Evolutionary conservation across 805 yeast genomes (phyloP).

Genomic region (Torulaspora indica): DNA sequence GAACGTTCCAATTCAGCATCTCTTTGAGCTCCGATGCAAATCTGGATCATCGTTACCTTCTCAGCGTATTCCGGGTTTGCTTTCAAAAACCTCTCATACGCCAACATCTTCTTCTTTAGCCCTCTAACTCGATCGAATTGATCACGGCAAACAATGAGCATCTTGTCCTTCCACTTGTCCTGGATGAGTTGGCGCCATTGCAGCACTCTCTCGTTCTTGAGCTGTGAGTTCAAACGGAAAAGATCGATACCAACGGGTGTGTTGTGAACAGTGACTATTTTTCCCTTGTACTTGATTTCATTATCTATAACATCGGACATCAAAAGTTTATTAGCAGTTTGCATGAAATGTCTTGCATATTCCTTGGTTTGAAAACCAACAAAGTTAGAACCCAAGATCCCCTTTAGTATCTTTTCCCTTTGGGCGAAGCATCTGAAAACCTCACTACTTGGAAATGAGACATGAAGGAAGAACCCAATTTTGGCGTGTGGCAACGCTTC

Average conservation of each 20-base stretch:
- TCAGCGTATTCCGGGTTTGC: conserved; percentile 68
- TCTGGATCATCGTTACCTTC: conserved; percentile 72
- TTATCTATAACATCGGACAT: conserved; percentile 75
- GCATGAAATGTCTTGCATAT: conserved; percentile 88
- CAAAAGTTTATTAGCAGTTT: conserved; percentile 78
- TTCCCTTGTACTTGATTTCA: conserved; percentile 54
- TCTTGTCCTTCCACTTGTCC: conserved; percentile 69
- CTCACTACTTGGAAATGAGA: conserved; percentile 92
- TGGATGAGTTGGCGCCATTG: conserved; percentile 68
- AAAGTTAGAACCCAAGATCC: conserved; percentile 84
- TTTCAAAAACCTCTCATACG: conserved; percentile 73
- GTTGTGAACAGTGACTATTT: conserved; percentile 50
- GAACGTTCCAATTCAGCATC: conserved; percentile 69
- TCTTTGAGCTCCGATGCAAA: conserved; percentile 57
- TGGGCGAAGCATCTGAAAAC: conserved; percentile 93
- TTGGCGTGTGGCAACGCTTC: conserved; percentile 71
- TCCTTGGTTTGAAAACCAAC: conserved; percentile 89
- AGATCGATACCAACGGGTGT: conserved; percentile 81
- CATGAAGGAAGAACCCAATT: conserved; percentile 88
- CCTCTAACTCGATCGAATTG: conserved; percentile 86
- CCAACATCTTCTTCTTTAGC: conserved; percentile 76
- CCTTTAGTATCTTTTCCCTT: conserved; percentile 67
- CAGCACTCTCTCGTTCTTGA: conserved; percentile 47
- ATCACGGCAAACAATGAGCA: conserved; percentile 79
- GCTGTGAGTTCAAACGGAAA: conserved; percentile 44